phyloP scores from a whole-genome alignment of 129 eudicot species.

The Escallonia herrerae region DNA sequence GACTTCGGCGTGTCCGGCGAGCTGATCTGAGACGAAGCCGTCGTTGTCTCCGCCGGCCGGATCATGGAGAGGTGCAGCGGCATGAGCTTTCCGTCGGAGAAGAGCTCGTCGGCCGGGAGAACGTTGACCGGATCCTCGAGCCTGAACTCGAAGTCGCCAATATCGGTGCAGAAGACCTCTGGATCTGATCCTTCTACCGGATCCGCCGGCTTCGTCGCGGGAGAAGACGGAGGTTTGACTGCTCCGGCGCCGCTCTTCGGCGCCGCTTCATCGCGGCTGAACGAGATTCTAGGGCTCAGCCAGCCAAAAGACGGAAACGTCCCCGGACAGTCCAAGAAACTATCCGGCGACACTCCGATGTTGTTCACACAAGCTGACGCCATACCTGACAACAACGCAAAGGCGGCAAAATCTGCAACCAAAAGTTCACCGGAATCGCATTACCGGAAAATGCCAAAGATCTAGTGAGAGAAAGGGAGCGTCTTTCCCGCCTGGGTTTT shows the following conservation, averaged over 20 bases:
- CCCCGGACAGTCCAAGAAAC: slow-evolving; percentile 37
- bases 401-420: not conserved
- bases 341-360: slow-evolving; percentile 52
- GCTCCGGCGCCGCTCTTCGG: slow-evolving; percentile 13
- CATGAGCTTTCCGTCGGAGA: slow-evolving; percentile 69
- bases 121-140: slow-evolving; percentile 62
- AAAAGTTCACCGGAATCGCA: slow-evolving; percentile 6
- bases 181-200: slow-evolving; percentile 33
- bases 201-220: slow-evolving; percentile 12
- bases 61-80: slow-evolving; percentile 43
- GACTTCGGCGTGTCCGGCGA: slow-evolving; percentile 41
- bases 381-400: slow-evolving; percentile 33
- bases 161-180: slow-evolving; percentile 12
- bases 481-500: slow-evolving; percentile 10
- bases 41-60: slow-evolving; percentile 26
- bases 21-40: slow-evolving; percentile 9
- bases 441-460: not conserved
- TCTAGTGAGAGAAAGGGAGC: slow-evolving; percentile 1
- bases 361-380: slow-evolving; percentile 78
- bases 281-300: slow-evolving; percentile 52
- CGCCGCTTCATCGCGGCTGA: slow-evolving; percentile 28
- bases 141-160: slow-evolving; percentile 69
- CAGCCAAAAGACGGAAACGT: slow-evolving; percentile 40
- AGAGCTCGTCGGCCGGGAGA: slow-evolving; percentile 79
- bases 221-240: slow-evolving; percentile 15